Conservation (phyloP, 805 yeast species). For the Metschnikowia gelsemii region DNA sequence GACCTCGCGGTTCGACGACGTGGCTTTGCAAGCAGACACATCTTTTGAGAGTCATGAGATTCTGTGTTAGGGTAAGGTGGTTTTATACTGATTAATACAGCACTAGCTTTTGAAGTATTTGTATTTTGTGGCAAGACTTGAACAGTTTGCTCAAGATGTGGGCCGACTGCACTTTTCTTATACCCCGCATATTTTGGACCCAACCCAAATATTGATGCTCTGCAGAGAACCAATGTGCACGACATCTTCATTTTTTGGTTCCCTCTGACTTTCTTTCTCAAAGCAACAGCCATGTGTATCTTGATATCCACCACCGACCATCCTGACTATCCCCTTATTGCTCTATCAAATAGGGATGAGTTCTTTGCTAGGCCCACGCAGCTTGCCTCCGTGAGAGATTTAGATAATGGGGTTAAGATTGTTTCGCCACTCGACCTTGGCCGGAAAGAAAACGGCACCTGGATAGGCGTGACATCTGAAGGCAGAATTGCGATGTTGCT, state of each 20-base stretch:
- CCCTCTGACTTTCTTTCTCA: background rate
- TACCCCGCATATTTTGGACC: constrained; percentile 5
- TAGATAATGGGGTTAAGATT: constrained; percentile 37
- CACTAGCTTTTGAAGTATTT: constrained; percentile 1
- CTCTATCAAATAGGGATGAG: constrained; percentile 88
- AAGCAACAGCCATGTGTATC: constrained; percentile 65
- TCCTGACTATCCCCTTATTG: constrained; percentile 70
- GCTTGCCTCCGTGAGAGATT: constrained; percentile 40
- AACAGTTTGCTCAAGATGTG: background rate
- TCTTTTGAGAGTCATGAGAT: constrained; percentile 18
- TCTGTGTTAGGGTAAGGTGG: constrained; percentile 11
- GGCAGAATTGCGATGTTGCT: constrained; percentile 73
- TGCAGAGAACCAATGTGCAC: constrained; percentile 6
- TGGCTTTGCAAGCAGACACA: constrained; percentile 13
- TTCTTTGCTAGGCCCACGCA: constrained; percentile 71
- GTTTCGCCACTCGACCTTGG: constrained; percentile 76
- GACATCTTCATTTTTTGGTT: background rate
- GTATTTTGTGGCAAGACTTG: background rate
- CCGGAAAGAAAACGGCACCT: constrained; percentile 77
- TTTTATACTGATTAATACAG: constrained; percentile 3
- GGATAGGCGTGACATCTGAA: constrained; percentile 71
- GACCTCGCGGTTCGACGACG: constrained; percentile 11
- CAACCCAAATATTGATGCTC: background rate
- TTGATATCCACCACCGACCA: constrained; percentile 64
- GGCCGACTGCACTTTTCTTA: background rate